Conservation (phyloP, 306 rosid genomes). For the Dryas drummondii region DNA sequence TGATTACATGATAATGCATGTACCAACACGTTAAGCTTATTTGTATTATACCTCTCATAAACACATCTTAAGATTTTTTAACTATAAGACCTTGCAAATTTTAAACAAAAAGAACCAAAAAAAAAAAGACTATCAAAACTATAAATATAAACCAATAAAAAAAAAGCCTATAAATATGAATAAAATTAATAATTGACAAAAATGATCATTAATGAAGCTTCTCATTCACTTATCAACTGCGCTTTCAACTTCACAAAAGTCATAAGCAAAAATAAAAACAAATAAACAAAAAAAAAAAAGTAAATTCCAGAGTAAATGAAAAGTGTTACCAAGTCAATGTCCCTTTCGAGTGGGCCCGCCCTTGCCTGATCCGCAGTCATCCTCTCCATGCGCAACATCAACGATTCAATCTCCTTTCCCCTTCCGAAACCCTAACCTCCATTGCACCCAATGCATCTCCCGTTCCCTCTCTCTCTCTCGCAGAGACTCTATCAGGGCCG, state of each 20-base stretch:
- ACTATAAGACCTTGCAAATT: neutral
- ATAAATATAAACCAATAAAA: neutral
- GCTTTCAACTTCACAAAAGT: neutral
- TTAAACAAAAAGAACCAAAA: neutral
- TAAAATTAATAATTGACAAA: neutral
- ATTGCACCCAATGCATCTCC: neutral
- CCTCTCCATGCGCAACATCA: conserved; percentile 17
- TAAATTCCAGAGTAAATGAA: neutral
- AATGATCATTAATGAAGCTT: neutral
- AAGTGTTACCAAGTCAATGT: conserved; percentile 27
- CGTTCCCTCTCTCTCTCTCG: neutral
- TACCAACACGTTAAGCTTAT: neutral
- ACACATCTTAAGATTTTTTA: neutral
- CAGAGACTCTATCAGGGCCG: conserved; percentile 1
- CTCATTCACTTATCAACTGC: neutral
- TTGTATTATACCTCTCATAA: neutral
- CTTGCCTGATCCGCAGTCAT: conserved; percentile 30
- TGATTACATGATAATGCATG: too few relatives aligned
- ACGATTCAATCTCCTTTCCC: conserved; percentile 16
- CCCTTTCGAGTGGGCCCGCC: conserved; percentile 29
- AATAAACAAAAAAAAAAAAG: neutral
- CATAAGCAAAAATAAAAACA: neutral
- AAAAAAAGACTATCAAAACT: neutral
- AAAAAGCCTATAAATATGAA: neutral
- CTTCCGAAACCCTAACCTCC: conserved; percentile 25